Conservation (phyloP, 2,329 filamentous ascomycete genomes). For the Hypoxylon sp. region DNA sequence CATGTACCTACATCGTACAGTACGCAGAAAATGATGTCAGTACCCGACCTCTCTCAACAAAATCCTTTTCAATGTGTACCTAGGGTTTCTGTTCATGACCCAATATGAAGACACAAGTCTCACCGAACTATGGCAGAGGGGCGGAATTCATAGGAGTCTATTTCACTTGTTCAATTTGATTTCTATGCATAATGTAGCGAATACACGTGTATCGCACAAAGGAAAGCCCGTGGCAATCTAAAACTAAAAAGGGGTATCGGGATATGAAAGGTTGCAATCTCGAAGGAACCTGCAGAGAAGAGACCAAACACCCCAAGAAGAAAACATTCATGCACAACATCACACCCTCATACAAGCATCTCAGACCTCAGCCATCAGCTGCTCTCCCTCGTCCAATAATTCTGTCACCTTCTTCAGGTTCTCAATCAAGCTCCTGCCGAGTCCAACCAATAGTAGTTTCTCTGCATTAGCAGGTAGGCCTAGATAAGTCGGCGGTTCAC, state of each 20-base stretch:
- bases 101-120: neutral
- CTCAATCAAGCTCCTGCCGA: constrained; percentile 86
- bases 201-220: constrained; percentile 23
- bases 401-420: constrained; percentile 89
- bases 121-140: neutral
- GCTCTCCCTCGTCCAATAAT: constrained; percentile 93
- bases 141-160: neutral
- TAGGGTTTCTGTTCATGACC: neutral
- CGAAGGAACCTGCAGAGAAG: constrained; percentile 29
- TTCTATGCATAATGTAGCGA: constrained; percentile 6
- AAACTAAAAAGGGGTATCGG: constrained; percentile 39
- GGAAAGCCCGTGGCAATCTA: constrained; percentile 29
- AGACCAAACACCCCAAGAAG: constrained; percentile 35
- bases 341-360: constrained; percentile 12
- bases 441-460: constrained; percentile 90
- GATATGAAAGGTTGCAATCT: constrained; percentile 37
- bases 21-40: constrained; percentile 38
- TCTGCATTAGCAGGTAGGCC: constrained; percentile 96
- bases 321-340: constrained; percentile 10
- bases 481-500: constrained; percentile 95
- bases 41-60: constrained; percentile 19
- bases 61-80: neutral
- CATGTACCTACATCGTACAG: constrained; percentile 19
- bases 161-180: constrained; percentile 20
- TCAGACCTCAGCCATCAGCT: constrained; percentile 79